Evolutionary conservation across 768 basidiomycete species (phyloP).

Genomic region (Udeniomyces megalosporus): DNA sequence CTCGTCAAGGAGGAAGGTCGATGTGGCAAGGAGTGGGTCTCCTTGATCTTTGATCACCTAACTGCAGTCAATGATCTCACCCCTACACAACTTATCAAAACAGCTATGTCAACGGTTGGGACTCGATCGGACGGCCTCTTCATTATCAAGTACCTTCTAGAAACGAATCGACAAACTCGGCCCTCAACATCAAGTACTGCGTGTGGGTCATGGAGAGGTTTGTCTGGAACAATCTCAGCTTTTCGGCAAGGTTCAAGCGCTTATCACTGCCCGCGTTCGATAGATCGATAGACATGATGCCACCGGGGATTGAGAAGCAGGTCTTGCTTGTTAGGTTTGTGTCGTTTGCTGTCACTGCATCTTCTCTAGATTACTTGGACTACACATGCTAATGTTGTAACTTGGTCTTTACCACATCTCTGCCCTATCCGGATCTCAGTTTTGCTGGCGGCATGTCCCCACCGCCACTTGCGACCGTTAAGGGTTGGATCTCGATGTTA

Average conservation of each 20-base stretch:
- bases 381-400: no score
- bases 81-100: not conserved
- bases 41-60: not conserved
- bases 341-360: not conserved
- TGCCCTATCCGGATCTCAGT: not conserved
- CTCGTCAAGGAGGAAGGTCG: slow-evolving; percentile 1
- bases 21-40: slow-evolving; percentile 13
- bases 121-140: slow-evolving; percentile 8
- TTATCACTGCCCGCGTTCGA: not conserved
- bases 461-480: slow-evolving; percentile 3
- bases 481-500: slow-evolving; percentile 12
- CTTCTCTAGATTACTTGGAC: not conserved
- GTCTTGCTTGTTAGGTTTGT: slow-evolving; percentile 14
- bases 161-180: slow-evolving; percentile 5
- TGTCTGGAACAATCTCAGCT: not conserved
- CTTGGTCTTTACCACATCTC: not conserved
- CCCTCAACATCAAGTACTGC: slow-evolving; percentile 5
- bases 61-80: not conserved
- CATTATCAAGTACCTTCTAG: slow-evolving; percentile 14
- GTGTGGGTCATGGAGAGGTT: slow-evolving; percentile 14
- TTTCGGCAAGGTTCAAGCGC: not conserved
- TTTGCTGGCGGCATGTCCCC: slow-evolving; percentile 13
- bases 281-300: slow-evolving; percentile 3
- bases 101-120: slow-evolving; percentile 13
- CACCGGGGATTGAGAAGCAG: slow-evolving; percentile 15